A percentile compares a stretch with the other conserved stretches of the same genome.
These are phyloP conservation scores for Clausena lansium DNA, from an alignment of 345 rosid species.

Conservation along the genomic window DNA sequence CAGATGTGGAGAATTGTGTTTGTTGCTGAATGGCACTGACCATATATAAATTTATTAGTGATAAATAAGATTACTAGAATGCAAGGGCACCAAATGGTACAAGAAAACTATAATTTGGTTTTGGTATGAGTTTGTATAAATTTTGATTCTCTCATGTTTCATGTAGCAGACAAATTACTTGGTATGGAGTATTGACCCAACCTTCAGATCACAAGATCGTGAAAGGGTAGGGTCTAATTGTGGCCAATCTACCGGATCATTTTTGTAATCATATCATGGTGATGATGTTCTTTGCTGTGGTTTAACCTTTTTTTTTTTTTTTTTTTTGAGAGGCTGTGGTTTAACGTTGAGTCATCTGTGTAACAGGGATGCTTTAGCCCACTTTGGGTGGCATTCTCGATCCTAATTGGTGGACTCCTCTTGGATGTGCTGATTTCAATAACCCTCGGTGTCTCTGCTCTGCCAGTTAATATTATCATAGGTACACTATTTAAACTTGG, in stretches of 20 bases:
- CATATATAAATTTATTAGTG: background rate
- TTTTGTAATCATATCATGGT: slow-evolving; percentile 7
- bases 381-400: slow-evolving; percentile 91
- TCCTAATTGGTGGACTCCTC: slow-evolving; percentile 76
- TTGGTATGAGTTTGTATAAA: slow-evolving; percentile 6
- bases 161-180: slow-evolving; percentile 60
- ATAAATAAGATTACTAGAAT: background rate
- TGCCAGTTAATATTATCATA: slow-evolving; percentile 89
- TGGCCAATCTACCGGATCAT: slow-evolving; percentile 10
- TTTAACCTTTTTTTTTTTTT: too few species aligned
- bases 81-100: background rate
- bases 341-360: slow-evolving; percentile 9
- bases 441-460: slow-evolving; percentile 80
- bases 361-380: slow-evolving; percentile 78
- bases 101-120: background rate
- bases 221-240: slow-evolving; percentile 49
- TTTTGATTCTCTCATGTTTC: slow-evolving; percentile 11
- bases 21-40: background rate
- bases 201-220: slow-evolving; percentile 52
- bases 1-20: background rate
- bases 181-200: slow-evolving; percentile 83
- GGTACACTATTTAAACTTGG: slow-evolving; percentile 33
- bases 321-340: too few species aligned
- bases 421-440: slow-evolving; percentile 85
- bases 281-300: slow-evolving; percentile 2